phyloP scores from a whole-genome alignment of 495 filamentous ascomycete genomes.

The Annulohypoxylon bovei region DNA sequence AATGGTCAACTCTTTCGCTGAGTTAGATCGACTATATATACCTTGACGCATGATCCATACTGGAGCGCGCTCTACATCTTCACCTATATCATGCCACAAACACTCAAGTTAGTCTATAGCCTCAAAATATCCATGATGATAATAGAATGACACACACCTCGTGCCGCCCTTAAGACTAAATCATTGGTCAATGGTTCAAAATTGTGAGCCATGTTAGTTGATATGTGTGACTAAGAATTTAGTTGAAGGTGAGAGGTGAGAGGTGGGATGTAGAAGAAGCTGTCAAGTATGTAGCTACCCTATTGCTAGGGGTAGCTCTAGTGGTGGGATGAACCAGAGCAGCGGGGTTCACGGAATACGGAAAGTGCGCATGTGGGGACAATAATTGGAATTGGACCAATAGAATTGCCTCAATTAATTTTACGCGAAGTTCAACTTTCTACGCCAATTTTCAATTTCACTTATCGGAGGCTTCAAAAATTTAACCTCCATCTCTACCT shows the following conservation, averaged over 20 bases:
- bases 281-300: neutral
- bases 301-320: neutral
- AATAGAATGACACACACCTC: slow-evolving; percentile 65
- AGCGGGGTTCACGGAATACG: slow-evolving; percentile 5
- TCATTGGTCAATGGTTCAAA: slow-evolving; percentile 91
- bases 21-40: slow-evolving; percentile 46
- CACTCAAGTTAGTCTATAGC: slow-evolving; percentile 42
- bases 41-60: slow-evolving; percentile 99
- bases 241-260: neutral
- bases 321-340: slow-evolving; percentile 41
- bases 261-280: neutral
- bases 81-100: slow-evolving; percentile 62
- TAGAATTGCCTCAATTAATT: slow-evolving; percentile 15
- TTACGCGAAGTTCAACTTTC: slow-evolving; percentile 3
- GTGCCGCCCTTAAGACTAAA: slow-evolving; percentile 84
- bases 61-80: slow-evolving; percentile 89
- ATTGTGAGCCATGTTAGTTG: slow-evolving; percentile 62
- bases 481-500: neutral
- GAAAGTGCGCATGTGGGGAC: neutral
- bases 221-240: neutral
- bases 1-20: neutral
- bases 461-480: neutral
- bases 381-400: slow-evolving; percentile 9
- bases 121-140: slow-evolving; percentile 31
- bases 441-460: slow-evolving; percentile 14